These are phyloP conservation scores for Monascus ruber DNA, from an alignment of 2,329 filamentous ascomycete genomes.

Conservation along the genomic window DNA sequence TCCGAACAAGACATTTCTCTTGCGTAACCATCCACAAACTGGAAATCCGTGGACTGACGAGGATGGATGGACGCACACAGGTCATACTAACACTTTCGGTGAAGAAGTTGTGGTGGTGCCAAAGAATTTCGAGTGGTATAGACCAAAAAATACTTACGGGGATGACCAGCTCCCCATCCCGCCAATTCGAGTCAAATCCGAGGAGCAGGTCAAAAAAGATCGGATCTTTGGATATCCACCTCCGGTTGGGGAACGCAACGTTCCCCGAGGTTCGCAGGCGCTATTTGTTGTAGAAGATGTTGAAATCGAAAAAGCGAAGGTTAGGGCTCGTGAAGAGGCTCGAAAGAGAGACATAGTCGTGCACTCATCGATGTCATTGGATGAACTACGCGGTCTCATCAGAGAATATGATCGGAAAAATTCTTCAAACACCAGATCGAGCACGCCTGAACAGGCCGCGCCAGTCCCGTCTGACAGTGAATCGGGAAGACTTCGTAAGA, in stretches of 20 bases:
- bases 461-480: neutral
- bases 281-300: conserved; percentile 16
- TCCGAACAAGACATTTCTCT: conserved; percentile 5
- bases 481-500: neutral
- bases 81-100: conserved; percentile 15
- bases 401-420: conserved; percentile 4
- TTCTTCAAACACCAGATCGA: too few species aligned
- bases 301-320: conserved; percentile 9
- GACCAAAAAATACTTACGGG: conserved; percentile 17
- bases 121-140: conserved; percentile 12
- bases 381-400: conserved; percentile 11
- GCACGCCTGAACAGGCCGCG: too few species aligned
- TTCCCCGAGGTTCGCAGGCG: conserved; percentile 9
- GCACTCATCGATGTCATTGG: conserved; percentile 8
- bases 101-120: conserved; percentile 18
- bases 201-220: conserved; percentile 17
- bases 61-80: conserved; percentile 21
- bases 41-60: conserved; percentile 16
- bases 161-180: conserved; percentile 14
- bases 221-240: conserved; percentile 22
- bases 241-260: conserved; percentile 18
- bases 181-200: conserved; percentile 15
- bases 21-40: conserved; percentile 6
- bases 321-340: conserved; percentile 13
- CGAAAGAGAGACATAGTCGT: conserved; percentile 9